phyloP scores from a whole-genome alignment of 805 yeast species.

The Nakazawaea peltata region DNA sequence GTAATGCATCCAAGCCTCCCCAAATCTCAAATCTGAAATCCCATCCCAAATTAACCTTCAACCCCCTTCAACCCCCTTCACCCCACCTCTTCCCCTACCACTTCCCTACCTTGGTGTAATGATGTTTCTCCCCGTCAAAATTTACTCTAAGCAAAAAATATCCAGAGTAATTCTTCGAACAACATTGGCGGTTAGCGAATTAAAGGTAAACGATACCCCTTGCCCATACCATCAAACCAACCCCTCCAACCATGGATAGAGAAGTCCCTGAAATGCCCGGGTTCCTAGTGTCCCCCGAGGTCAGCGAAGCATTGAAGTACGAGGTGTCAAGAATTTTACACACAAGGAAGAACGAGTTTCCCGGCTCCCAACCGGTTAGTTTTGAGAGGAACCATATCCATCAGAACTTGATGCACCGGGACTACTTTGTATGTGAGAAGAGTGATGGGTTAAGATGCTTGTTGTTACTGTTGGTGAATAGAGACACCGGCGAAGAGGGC shows the following conservation, averaged over 20 bases:
- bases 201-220: no score
- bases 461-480: conserved; percentile 50
- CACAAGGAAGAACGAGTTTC: conserved; percentile 52
- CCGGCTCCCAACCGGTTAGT: conserved; percentile 95
- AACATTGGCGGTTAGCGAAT: no score
- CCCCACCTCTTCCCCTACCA: no score
- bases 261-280: conserved; percentile 88
- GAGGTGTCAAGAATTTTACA: conserved; percentile 59
- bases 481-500: conserved; percentile 76
- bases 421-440: conserved; percentile 93
- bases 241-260: conserved; percentile 24
- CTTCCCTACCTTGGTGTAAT: no score
- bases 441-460: conserved; percentile 89
- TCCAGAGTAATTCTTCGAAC: no score
- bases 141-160: no score
- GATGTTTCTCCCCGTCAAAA: no score
- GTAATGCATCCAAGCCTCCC: no score
- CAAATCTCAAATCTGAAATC: no score
- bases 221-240: no score
- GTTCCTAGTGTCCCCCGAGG: conserved; percentile 61
- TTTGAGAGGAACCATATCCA: conserved; percentile 68
- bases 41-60: no score
- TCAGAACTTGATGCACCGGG: conserved; percentile 55
- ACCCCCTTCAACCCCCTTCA: no score
- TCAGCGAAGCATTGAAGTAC: conserved; percentile 56